A percentile compares a stretch with the other conserved stretches of the same genome.
Evolutionary conservation across 257 asterid species (phyloP).

Genomic region (Coffea canephora): DNA sequence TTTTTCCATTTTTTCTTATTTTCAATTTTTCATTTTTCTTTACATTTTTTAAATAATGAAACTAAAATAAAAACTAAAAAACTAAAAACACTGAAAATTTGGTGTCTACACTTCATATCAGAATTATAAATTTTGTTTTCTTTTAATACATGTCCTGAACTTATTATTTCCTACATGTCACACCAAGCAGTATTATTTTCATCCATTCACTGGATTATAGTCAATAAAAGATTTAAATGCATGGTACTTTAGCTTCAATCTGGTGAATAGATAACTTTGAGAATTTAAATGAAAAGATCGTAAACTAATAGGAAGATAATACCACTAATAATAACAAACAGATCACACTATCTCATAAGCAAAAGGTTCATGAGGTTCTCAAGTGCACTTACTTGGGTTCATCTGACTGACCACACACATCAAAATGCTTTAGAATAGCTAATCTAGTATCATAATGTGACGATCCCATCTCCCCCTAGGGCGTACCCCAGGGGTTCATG

Average conservation of each 20-base stretch:
- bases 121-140: constrained; percentile 71
- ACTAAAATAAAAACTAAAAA: too few relatives aligned
- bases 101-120: constrained; percentile 43
- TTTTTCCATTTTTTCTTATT: too few relatives aligned
- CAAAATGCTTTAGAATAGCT: not conserved
- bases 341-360: not conserved
- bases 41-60: too few relatives aligned
- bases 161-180: constrained; percentile 87
- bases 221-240: not conserved
- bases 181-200: not conserved
- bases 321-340: not conserved
- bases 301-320: too few relatives aligned
- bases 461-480: too few relatives aligned
- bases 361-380: not conserved
- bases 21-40: too few relatives aligned
- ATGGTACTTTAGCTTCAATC: not conserved
- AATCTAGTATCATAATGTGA: not conserved
- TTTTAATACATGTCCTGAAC: constrained; percentile 69
- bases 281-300: not conserved
- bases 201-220: constrained; percentile 9
- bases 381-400: not conserved
- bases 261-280: not conserved
- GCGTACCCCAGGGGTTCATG: too few relatives aligned
- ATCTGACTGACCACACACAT: not conserved
- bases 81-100: too few relatives aligned